Evolutionary conservation across 108 stramenopile genomes (phyloP), one percentile per base, ranked within the genome.

Genomic region (Bacterosira constricta): DNA sequence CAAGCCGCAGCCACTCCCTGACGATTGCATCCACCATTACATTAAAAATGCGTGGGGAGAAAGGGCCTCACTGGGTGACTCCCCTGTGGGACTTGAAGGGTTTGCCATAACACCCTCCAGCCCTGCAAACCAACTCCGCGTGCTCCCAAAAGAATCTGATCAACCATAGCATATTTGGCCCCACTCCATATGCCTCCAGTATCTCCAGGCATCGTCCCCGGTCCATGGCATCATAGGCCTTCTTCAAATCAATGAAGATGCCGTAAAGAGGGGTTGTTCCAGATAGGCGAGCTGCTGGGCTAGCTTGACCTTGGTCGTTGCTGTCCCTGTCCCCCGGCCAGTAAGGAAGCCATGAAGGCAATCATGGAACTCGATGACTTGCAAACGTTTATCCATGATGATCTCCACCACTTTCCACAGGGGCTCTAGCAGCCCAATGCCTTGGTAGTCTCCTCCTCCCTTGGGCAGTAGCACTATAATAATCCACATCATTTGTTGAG

Each of bases 31-130:
- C 63, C 12, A 65, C 63, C 29, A 63, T 18, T 9, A 64, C 63
- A 36, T 73, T 64, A 2, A 73, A 73, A 25, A 73, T 64, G 63
- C 17, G 30, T 21, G 71, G 63, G 31, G 63, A 64, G 20, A 64
- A 4, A 11, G 63, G 49, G 15, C 50, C 71, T n/a, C 71, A 59
- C 18, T 62, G 71, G 9, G 61, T 70, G 15, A 70, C 56, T 10
- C 69, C 69, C 18, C 69, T 56, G 1, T 20, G 21, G 35, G 69
- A 29, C 3, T 21, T 18, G 23, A 70, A 60, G 18, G 58, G 4
- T n/a, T n/a, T 31, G 11, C 20, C 57, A 29, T 39, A 26, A 53
- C 21, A 59, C 1, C 69, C 56, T 27, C 37, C 36, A 18, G 37
- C 56, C 21, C 57, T 1, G n/a, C 4, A 20, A 13, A 46, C 63